Evolutionary conservation across 2,329 filamentous ascomycete genomes (phyloP), one percentile per base, ranked within the genome.

Genomic region (Tolypocladium paradoxum): DNA sequence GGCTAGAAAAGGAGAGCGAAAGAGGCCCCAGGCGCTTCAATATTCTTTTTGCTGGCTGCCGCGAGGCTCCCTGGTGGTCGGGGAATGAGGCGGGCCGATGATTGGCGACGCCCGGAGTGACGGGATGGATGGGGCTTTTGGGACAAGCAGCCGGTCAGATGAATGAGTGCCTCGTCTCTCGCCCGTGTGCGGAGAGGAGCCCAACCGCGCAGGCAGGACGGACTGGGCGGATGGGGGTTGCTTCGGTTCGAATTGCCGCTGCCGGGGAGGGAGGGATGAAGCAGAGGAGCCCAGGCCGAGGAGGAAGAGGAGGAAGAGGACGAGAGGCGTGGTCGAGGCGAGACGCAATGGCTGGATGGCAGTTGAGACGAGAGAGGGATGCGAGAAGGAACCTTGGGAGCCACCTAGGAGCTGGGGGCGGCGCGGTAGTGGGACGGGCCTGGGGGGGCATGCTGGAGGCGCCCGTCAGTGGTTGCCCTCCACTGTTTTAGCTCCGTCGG

Each of bases 31-130:
- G 43, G 27, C 40, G 6, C 9, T 31, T 33, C 18, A 18, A 33
- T 47, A 20, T 16, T 45, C 40, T 11, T 35, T 22, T 46, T 20
- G 34, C 24, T 31, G 24, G 49, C 33, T 49, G 31, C 29, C 8
- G 11, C 6, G 16, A 35, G 40, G 27, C 51, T 38, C 33, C 37
- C 29, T 52, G 48, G 37, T 29, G 36, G 40, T 52, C 38, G 38
- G 49, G 54, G 49, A 35, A 46, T 40, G 45, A 27, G 34, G 45
- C 40, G 48, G 51, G 35, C 43, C 37, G 33, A 4, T 33, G 47
- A 52, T 46, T 53, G 56, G 29, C 50, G 53, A 51, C 49, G 53
- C 37, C 49, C 49, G 20, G 40, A 51, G 24, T 36, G 48, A 51
- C 38, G 53, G 51, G 53, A 53, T 49, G 51, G 49, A 45, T 45